These are phyloP conservation scores for Paracamarosporium sp. DNA, from an alignment of 2,329 filamentous ascomycete genomes.

Conservation along the genomic window DNA sequence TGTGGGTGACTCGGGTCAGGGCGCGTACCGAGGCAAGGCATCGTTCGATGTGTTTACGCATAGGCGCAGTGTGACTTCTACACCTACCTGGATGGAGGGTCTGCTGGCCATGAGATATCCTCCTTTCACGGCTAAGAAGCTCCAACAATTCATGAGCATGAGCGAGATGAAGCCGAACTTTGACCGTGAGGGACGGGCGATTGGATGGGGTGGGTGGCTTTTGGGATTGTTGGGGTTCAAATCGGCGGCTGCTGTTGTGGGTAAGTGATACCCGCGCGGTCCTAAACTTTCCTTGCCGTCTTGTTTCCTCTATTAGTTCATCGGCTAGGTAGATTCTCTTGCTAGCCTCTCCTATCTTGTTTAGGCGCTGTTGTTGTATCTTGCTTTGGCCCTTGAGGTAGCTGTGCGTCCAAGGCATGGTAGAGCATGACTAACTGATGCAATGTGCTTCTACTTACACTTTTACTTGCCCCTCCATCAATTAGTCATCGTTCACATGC, in stretches of 20 bases:
- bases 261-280: constrained; percentile 33
- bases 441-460: not conserved
- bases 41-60: constrained; percentile 74
- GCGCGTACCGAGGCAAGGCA: constrained; percentile 79
- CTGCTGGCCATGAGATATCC: constrained; percentile 72
- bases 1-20: constrained; percentile 78
- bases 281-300: not conserved
- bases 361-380: no score
- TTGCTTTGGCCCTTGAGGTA: no score
- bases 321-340: not conserved
- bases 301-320: not conserved
- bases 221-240: constrained; percentile 37
- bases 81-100: constrained; percentile 71
- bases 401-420: no score
- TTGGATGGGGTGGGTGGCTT: constrained; percentile 44
- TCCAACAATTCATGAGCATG: constrained; percentile 58
- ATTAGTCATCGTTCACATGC: not conserved
- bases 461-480: not conserved
- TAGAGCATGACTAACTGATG: no score
- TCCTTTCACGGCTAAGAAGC: constrained; percentile 63
- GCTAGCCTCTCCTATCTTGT: no score
- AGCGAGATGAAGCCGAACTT: constrained; percentile 64
- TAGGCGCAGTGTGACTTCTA: constrained; percentile 65
- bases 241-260: constrained; percentile 35
- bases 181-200: constrained; percentile 60